A percentile compares a stretch with the other conserved stretches of the same genome.
Evolutionary conservation across 257 asterid genomes (phyloP).

Genomic region (Knoxia roxburghii): DNA sequence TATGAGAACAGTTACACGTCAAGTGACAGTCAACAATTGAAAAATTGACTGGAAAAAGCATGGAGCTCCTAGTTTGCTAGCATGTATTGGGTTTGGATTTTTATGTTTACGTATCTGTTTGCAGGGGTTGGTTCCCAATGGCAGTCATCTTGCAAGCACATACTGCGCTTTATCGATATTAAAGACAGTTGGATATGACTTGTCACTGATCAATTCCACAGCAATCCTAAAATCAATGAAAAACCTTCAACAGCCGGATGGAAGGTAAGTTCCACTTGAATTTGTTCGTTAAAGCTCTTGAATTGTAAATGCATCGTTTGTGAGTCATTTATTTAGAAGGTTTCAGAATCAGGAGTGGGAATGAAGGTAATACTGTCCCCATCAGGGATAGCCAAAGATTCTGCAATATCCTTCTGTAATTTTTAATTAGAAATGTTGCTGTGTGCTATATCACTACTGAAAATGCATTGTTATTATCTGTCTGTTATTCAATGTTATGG

Average conservation of each 20-base stretch:
- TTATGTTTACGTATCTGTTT: slow-evolving; percentile 10
- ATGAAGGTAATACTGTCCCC: not conserved
- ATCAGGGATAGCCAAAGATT: not conserved
- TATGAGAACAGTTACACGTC: slow-evolving; percentile 26
- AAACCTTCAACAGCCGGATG: slow-evolving; percentile 85
- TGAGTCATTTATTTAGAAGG: not conserved
- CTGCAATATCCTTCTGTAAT: not conserved
- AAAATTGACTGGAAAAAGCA: slow-evolving; percentile 7
- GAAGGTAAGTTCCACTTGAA: slow-evolving; percentile 47
- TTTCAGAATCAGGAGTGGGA: not conserved
- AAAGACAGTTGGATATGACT: slow-evolving; percentile 75
- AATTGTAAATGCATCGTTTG: not conserved
- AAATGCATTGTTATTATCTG: not conserved
- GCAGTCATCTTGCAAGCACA: slow-evolving; percentile 95
- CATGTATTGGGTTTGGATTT: slow-evolving; percentile 11
- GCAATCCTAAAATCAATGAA: slow-evolving; percentile 68
- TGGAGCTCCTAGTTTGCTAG: not conserved
- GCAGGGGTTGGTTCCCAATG: slow-evolving; percentile 57
- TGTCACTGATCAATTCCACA: slow-evolving; percentile 52
- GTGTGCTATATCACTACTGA: not conserved
- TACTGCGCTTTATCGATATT: slow-evolving; percentile 81
- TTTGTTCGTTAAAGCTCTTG: slow-evolving; percentile 2
- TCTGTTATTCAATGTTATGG: not conserved
- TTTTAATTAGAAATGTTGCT: not conserved
- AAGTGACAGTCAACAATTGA: slow-evolving; percentile 1